phyloP scores from a whole-genome alignment of 305 asterid genomes.

The Fraxinus baroniana region DNA sequence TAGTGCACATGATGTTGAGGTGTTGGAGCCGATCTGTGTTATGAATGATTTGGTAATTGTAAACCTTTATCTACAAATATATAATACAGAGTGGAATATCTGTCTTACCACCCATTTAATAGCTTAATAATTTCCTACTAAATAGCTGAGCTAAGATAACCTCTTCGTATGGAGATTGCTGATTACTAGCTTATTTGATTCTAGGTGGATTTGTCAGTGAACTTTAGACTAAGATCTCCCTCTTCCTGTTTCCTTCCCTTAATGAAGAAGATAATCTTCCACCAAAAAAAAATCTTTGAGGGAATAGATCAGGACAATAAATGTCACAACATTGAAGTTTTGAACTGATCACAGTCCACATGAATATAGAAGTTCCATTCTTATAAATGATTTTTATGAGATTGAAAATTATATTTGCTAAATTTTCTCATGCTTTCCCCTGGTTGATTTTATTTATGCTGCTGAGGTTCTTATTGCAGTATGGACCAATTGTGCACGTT shows the following conservation, averaged over 20 bases:
- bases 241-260: background rate
- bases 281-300: background rate
- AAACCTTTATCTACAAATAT: background rate
- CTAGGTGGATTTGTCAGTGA: background rate
- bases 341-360: background rate
- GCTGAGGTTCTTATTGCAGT: conserved; percentile 42
- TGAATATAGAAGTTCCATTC: background rate
- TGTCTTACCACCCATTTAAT: background rate
- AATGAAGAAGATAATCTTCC: background rate
- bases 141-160: background rate
- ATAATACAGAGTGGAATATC: background rate
- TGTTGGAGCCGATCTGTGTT: background rate
- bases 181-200: background rate
- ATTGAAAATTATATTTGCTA: background rate
- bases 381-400: background rate
- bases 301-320: background rate
- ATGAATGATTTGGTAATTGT: background rate
- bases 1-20: background rate
- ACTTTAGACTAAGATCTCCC: background rate
- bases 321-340: background rate
- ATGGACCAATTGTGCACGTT: conserved; percentile 82
- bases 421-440: background rate
- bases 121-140: background rate
- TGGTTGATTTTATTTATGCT: background rate
- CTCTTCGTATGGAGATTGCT: background rate